A percentile compares a stretch with the other conserved stretches of the same genome.
Evolutionary conservation across 2,329 filamentous ascomycete genomes (phyloP).

Genomic region (Aspergillus clavatus): DNA sequence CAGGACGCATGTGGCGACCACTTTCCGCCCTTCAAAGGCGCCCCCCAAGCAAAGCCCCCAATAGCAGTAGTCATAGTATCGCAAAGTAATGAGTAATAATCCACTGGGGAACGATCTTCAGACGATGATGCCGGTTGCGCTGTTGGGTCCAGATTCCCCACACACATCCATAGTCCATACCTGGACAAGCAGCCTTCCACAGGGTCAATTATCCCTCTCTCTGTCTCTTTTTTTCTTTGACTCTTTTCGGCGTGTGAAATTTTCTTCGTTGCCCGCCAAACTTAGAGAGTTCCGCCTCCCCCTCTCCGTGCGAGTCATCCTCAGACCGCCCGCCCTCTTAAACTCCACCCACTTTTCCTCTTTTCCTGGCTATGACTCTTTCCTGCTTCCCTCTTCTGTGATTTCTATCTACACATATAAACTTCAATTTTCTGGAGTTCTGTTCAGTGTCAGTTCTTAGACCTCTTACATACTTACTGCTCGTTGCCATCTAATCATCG

Average conservation of each 20-base stretch:
- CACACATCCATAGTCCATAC: not conserved
- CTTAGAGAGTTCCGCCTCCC: conserved; percentile 4
- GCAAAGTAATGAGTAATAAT: conserved; percentile 12
- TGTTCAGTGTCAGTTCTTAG: conserved; percentile 8
- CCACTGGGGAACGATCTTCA: conserved; percentile 13
- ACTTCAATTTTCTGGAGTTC: conserved; percentile 13
- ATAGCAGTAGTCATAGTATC: not conserved
- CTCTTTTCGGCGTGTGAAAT: conserved; percentile 19
- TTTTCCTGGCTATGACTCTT: conserved; percentile 29
- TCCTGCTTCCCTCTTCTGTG: conserved; percentile 12
- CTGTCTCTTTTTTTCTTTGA: not conserved
- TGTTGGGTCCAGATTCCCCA: conserved; percentile 2
- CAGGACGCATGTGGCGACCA: no score
- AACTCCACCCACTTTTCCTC: conserved; percentile 24
- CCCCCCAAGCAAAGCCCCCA: no score
- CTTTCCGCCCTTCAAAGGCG: not conserved
- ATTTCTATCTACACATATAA: conserved; percentile 22
- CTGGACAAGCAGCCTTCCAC: not conserved
- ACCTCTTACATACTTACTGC: not conserved
- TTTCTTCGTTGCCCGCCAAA: conserved; percentile 25
- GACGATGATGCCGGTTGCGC: conserved; percentile 13
- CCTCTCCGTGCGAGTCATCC: conserved; percentile 9
- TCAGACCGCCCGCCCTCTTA: conserved; percentile 27
- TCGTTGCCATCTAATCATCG: conserved; percentile 7
- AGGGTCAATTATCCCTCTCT: no score